Conservation (phyloP, 1,284 basidiomycete species). For the Trametes versicolor region DNA sequence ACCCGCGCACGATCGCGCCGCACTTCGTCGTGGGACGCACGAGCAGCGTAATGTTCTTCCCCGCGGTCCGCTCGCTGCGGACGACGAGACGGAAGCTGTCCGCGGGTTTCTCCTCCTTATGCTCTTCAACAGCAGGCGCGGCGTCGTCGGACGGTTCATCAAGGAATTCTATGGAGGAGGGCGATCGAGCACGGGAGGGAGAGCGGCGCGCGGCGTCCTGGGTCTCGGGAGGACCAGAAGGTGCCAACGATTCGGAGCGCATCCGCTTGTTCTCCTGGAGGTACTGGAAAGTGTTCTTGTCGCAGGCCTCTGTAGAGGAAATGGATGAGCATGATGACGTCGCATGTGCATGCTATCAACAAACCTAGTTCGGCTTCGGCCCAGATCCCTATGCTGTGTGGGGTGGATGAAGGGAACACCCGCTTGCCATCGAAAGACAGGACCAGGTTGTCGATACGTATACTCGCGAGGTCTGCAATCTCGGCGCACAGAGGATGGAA, state of each 20-base stretch:
- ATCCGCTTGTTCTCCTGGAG: slow-evolving; percentile 54
- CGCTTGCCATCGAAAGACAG: slow-evolving; percentile 67
- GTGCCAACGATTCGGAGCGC: slow-evolving; percentile 39
- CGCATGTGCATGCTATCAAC: slow-evolving; percentile 34
- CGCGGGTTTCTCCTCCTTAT: slow-evolving; percentile 45
- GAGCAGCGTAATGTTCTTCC: slow-evolving; percentile 67
- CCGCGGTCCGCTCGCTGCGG: slow-evolving; percentile 63
- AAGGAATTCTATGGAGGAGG: slow-evolving; percentile 35
- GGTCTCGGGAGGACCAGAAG: slow-evolving; percentile 21
- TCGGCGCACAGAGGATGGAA: slow-evolving; percentile 70
- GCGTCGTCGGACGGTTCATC: slow-evolving; percentile 35
- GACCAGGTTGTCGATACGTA: slow-evolving; percentile 60
- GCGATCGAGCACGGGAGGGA: slow-evolving; percentile 33
- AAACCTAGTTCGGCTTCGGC: slow-evolving; percentile 69
- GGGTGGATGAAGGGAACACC: slow-evolving; percentile 73
- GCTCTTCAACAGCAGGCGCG: slow-evolving; percentile 10
- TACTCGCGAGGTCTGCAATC: slow-evolving; percentile 64
- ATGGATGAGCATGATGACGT: slow-evolving; percentile 3
- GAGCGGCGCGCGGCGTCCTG: slow-evolving; percentile 29
- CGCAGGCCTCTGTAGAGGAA: slow-evolving; percentile 64
- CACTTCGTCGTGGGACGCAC: slow-evolving; percentile 81
- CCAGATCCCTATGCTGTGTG: slow-evolving; percentile 71
- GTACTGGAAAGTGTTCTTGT: slow-evolving; percentile 68
- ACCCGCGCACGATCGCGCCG: slow-evolving; percentile 74
- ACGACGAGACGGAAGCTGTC: slow-evolving; percentile 71